Base-by-base conservation (phyloP, 495 filamentous ascomycete genomes). In the Penicillium goetzii region DNA sequence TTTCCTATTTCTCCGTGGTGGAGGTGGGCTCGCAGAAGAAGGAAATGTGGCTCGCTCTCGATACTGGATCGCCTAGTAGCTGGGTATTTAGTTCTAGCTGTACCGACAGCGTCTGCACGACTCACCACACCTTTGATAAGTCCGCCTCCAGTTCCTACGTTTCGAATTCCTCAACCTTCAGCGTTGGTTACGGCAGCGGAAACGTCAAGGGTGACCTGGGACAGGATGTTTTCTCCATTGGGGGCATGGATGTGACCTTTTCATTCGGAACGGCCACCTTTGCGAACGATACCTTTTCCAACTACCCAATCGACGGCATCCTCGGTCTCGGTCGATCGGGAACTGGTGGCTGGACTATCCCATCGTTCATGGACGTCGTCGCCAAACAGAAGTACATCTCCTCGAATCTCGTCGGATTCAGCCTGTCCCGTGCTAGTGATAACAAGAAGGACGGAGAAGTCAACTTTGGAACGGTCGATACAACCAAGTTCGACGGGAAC, bases 281-380 rank as follows among this genome's bases (percentile, higher is more conserved):
- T 23, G 88, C 88, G 15, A 88, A 88, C 5, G 72, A 85, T 54
- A 85, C 92, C 52, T 94, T 97, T 73, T 62, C 75, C 32, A 82
- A 81, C 63, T 95, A 92, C 67, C 88, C 91, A 19, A 89, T 95
- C 65, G 92, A 96, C 69, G 92, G 92, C n/a, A 95, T 96, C 53
- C 74, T 96, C 7, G 92, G 90, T 8, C 76, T 96, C n/a, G 87
- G 87, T 9, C 86, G 76, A 66, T 78, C 74, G 56, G 76, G 62
- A 67, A 78, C 68, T 40, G 74, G 61, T 38, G 74, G 72, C 8
- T 80, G 79, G 66, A 73, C 74, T 12, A 80, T 81, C 10, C 82
- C 87, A 32, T 88, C 84, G 1, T 86, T 92, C 66, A 83, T 93
- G 76, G 83, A 87, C 38, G 68, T 77, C 28, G 77, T 94, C 25